Conservation (phyloP, 768 basidiomycete genomes). For the Chalciporus piperatus region DNA sequence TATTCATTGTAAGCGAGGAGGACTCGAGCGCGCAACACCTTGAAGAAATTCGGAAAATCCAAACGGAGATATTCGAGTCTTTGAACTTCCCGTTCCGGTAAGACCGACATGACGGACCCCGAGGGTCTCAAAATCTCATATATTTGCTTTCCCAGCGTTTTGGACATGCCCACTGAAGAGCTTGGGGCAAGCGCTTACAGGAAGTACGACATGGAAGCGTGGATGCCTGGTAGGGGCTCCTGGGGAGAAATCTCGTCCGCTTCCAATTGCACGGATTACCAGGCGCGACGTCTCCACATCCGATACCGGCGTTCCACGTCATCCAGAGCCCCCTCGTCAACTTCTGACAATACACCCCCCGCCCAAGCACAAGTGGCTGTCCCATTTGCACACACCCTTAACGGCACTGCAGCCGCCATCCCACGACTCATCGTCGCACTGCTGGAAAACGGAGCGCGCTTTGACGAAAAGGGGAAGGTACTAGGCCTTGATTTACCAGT, state of each 20-base stretch:
- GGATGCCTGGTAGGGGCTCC: slow-evolving; percentile 95
- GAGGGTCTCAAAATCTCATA: background rate
- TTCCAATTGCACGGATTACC: slow-evolving; percentile 97
- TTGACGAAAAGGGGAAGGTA: slow-evolving; percentile 54
- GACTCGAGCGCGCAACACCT: slow-evolving; percentile 71
- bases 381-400: slow-evolving; percentile 88
- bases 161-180: slow-evolving; percentile 98
- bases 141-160: slow-evolving; percentile 49
- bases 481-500: slow-evolving; percentile 63
- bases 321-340: slow-evolving; percentile 2
- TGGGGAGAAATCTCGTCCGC: slow-evolving; percentile 99
- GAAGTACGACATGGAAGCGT: slow-evolving; percentile 97
- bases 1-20: slow-evolving; percentile 73
- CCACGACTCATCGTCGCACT: slow-evolving; percentile 89
- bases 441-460: slow-evolving; percentile 83
- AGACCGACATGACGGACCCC: slow-evolving; percentile 13
- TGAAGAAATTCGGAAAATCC: slow-evolving; percentile 74
- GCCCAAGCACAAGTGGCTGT: slow-evolving; percentile 23
- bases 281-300: slow-evolving; percentile 89
- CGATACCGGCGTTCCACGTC: slow-evolving; percentile 46
- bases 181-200: slow-evolving; percentile 91
- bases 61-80: slow-evolving; percentile 72
- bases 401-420: slow-evolving; percentile 94
- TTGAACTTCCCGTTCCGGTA: slow-evolving; percentile 81
- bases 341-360: slow-evolving; percentile 28